Evolutionary conservation across 2,329 filamentous ascomycete species (phyloP).

Genomic region (Pseudocercospora crystallina): DNA sequence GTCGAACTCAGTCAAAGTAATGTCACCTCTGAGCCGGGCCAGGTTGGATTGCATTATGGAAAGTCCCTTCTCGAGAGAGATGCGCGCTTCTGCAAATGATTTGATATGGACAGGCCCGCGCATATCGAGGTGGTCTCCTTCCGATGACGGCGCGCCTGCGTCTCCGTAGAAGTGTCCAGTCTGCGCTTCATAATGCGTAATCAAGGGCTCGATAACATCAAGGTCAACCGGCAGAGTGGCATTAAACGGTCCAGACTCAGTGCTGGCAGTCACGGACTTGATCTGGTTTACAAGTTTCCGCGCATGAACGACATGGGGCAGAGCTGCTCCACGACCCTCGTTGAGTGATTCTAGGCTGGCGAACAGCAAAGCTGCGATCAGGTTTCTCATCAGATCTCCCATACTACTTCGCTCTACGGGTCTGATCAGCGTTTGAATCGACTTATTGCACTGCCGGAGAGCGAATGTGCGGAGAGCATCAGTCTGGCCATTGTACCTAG

Average conservation of each 20-base stretch:
- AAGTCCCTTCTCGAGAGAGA: neutral
- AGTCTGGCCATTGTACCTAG: constrained; percentile 2
- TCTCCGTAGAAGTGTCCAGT: constrained; percentile 3
- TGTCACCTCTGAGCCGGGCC: neutral
- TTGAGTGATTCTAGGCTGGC: constrained; percentile 4
- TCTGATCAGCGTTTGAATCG: constrained; percentile 5
- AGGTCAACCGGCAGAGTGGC: neutral
- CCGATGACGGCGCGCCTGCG: neutral
- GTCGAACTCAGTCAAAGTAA: neutral
- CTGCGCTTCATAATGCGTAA: constrained; percentile 3
- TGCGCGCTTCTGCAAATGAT: neutral
- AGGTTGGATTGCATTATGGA: neutral
- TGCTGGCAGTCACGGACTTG: neutral
- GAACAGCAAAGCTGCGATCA: constrained; percentile 9
- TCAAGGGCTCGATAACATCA: neutral
- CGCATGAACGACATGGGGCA: constrained; percentile 1
- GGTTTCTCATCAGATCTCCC: neutral
- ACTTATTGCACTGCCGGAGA: constrained; percentile 12
- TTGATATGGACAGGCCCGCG: neutral
- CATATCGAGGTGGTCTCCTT: neutral
- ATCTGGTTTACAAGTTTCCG: neutral
- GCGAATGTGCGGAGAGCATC: constrained; percentile 7
- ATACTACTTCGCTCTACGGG: neutral
- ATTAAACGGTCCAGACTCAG: neutral
- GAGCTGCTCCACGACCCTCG: neutral